A percentile compares a stretch with the other conserved stretches of the same genome.
These are phyloP conservation scores for Rosa hybrid DNA, from an alignment of 331 rosid species.

Conservation along the genomic window DNA sequence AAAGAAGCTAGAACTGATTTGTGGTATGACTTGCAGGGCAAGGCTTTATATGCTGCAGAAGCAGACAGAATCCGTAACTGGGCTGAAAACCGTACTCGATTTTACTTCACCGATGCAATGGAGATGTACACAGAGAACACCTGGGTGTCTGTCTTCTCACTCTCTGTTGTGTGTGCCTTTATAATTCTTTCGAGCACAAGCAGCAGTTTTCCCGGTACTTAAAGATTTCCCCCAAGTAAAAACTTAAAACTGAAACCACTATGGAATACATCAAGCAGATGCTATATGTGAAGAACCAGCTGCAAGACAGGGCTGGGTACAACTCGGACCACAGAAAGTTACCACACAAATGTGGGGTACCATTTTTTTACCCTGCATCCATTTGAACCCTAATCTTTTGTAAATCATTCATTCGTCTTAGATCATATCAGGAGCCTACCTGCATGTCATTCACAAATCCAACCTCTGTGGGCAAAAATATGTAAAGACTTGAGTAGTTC, in stretches of 20 bases:
- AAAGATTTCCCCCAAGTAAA: constrained; percentile 23
- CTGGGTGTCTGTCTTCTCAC: constrained; percentile 94
- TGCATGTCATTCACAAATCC: constrained; percentile 6
- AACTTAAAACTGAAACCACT: constrained; percentile 5
- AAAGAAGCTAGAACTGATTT: constrained; percentile 13
- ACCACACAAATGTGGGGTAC: constrained; percentile 28
- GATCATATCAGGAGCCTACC: background rate
- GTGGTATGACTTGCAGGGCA: constrained; percentile 60
- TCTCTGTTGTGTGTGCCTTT: constrained; percentile 88
- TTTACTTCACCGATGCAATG: constrained; percentile 70
- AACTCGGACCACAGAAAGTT: constrained; percentile 23
- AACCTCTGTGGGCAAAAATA: background rate
- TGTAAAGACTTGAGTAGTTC: constrained; percentile 12
- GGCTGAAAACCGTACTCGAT: constrained; percentile 84
- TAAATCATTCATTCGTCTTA: constrained; percentile 6
- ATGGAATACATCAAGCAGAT: background rate
- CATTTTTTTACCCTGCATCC: constrained; percentile 40
- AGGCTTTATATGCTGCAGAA: constrained; percentile 85
- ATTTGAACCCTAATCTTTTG: constrained; percentile 7
- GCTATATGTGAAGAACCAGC: background rate
- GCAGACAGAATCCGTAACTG: constrained; percentile 91
- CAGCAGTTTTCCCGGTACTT: constrained; percentile 69
- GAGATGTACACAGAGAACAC: constrained; percentile 94
- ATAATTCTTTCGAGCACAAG: constrained; percentile 87
- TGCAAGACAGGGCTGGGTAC: constrained; percentile 13